phyloP scores from a whole-genome alignment of 1,284 basidiomycete species.

The Moesziomyces aphidis region DNA sequence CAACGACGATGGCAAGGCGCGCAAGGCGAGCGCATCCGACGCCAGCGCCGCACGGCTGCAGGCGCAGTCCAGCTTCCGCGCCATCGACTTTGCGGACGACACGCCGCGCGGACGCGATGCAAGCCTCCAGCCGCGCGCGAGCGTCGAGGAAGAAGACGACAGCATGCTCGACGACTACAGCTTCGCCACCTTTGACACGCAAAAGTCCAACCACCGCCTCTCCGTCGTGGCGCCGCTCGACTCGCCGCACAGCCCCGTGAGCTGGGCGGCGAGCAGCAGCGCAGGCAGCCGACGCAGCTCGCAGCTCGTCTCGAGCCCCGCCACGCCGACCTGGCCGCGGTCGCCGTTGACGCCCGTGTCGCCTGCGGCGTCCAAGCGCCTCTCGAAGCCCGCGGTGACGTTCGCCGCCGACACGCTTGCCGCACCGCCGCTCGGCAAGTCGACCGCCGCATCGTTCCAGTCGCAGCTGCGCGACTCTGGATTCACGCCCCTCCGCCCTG shows the following conservation, averaged over 20 bases:
- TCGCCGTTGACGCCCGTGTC: constrained; percentile 34
- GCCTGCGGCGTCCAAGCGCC: constrained; percentile 8
- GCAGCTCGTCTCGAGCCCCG: constrained; percentile 17
- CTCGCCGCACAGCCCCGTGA: constrained; percentile 20
- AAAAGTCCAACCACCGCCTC: constrained; percentile 25
- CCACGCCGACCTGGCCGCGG: constrained; percentile 39
- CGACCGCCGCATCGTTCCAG: constrained; percentile 20
- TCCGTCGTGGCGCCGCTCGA: constrained; percentile 20
- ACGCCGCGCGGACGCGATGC: constrained; percentile 40
- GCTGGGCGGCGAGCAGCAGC: constrained; percentile 14
- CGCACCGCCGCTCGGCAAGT: constrained; percentile 6
- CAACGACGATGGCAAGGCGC: constrained; percentile 19
- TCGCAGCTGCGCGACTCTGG: constrained; percentile 11
- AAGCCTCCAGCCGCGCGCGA: constrained; percentile 7
- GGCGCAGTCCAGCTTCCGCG: constrained; percentile 21
- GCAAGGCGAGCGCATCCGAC: constrained; percentile 9
- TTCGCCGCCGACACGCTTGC: constrained; percentile 23
- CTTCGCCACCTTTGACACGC: constrained; percentile 27
- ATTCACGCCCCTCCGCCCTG: constrained; percentile 12
- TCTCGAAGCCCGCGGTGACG: constrained; percentile 14
- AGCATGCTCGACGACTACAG: constrained; percentile 36
- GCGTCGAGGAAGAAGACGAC: constrained; percentile 31
- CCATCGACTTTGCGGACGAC: constrained; percentile 41
- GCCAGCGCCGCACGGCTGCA: neutral
- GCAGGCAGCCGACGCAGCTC: constrained; percentile 25